Percentiles rank a stretch among this genome's conserved stretches.
Evolutionary conservation across 495 filamentous ascomycete genomes (phyloP).

Genomic region (Hypoxylon fuscum): DNA sequence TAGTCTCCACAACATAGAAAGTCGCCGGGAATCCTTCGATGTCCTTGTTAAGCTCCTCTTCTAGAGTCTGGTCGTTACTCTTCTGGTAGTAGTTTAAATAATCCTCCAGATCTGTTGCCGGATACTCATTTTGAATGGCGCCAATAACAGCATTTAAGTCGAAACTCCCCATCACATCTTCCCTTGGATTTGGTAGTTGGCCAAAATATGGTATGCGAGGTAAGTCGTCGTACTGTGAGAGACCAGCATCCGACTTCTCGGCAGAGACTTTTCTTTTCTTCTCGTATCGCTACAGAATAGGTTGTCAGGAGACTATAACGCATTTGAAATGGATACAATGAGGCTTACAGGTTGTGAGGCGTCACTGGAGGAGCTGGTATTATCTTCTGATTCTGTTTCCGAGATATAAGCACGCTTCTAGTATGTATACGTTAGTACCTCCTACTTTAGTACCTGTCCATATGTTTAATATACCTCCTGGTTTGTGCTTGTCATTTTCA

Average conservation of each 20-base stretch:
- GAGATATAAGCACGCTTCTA: too few relatives aligned
- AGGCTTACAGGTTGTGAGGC: too few relatives aligned
- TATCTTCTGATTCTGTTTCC: too few relatives aligned
- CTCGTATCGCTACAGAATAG: too few relatives aligned
- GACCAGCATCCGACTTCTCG: too few relatives aligned
- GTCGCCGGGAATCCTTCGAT: constrained; percentile 52
- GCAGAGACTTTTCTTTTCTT: too few relatives aligned
- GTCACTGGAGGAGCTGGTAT: too few relatives aligned
- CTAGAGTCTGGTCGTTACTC: constrained; percentile 9
- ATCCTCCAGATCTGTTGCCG: constrained; percentile 21
- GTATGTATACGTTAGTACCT: too few relatives aligned
- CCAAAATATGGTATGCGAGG: constrained; percentile 17
- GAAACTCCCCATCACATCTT: constrained; percentile 17
- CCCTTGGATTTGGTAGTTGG: neutral
- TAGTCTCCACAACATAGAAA: constrained; percentile 56
- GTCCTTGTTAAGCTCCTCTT: constrained; percentile 41
- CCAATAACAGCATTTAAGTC: constrained; percentile 32
- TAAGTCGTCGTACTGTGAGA: constrained; percentile 27
- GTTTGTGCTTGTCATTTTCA: too few relatives aligned
- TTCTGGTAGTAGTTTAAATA: constrained; percentile 41
- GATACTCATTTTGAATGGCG: constrained; percentile 41
- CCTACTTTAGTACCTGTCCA: too few relatives aligned
- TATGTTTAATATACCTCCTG: too few relatives aligned
- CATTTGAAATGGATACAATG: neutral
- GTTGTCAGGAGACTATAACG: neutral